A percentile compares a stretch with the other conserved stretches of the same genome.
Evolutionary conservation across 805 yeast genomes (phyloP).

Genomic region (Yarrowia divulgata): DNA sequence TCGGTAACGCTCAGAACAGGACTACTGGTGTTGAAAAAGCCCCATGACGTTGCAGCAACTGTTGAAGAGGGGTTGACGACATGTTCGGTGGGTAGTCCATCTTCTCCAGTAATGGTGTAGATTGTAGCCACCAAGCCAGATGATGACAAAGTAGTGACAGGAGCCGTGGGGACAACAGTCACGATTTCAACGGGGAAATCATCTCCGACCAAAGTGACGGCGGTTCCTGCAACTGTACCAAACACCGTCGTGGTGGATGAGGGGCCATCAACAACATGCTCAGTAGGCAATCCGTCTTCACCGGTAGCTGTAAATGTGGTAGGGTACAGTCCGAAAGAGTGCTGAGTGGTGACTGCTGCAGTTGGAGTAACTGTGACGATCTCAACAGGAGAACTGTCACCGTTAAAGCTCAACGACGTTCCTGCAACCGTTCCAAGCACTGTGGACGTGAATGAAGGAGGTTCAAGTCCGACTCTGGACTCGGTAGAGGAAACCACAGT

Average conservation of each 20-base stretch:
- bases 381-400: background rate
- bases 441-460: background rate
- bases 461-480: background rate
- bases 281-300: background rate
- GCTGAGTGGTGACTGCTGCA: background rate
- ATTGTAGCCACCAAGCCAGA: background rate
- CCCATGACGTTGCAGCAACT: background rate
- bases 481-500: background rate
- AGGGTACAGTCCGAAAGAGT: background rate
- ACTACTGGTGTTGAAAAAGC: background rate
- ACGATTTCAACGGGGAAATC: background rate
- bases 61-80: background rate
- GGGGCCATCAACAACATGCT: background rate
- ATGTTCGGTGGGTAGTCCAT: slow-evolving; percentile 4
- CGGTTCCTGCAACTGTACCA: background rate
- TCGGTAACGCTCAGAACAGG: background rate
- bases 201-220: background rate
- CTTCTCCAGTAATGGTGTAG: background rate
- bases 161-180: background rate
- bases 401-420: background rate
- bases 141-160: background rate
- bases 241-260: background rate
- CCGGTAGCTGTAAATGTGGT: background rate
- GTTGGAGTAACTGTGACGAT: background rate
- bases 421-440: background rate